Conservation (phyloP, 2,329 filamentous ascomycete genomes). For the Exophiala spinifera region DNA sequence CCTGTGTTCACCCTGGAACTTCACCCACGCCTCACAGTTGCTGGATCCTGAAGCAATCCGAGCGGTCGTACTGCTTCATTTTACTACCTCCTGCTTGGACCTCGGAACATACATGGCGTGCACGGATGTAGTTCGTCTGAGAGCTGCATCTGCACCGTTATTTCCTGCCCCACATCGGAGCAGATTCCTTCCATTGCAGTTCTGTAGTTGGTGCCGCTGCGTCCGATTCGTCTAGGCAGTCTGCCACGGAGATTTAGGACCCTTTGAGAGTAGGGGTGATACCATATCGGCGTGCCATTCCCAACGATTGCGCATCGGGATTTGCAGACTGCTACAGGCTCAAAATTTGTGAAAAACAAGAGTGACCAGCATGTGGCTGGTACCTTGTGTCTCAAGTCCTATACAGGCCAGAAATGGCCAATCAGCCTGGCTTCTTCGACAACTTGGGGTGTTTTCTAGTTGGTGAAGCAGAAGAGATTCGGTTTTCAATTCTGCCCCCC, state of each 20-base stretch:
- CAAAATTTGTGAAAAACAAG: not conserved
- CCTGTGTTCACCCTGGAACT: conserved; percentile 71
- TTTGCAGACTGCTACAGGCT: too few relatives aligned
- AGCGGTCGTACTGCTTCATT: not conserved
- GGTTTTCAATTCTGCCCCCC: conserved; percentile 10
- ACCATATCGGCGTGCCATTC: too few relatives aligned
- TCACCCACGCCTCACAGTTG: conserved; percentile 34
- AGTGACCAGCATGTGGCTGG: not conserved
- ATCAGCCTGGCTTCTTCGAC: conserved; percentile 30
- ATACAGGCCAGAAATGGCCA: conserved; percentile 15
- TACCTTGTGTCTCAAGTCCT: conserved; percentile 15
- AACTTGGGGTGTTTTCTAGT: conserved; percentile 2
- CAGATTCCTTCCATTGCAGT: too few relatives aligned
- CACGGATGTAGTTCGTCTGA: too few relatives aligned
- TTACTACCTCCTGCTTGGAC: not conserved
- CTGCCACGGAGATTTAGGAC: too few relatives aligned
- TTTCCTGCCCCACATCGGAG: too few relatives aligned
- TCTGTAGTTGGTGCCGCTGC: too few relatives aligned
- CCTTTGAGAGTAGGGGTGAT: too few relatives aligned
- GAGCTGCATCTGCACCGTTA: too few relatives aligned
- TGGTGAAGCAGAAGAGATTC: conserved; percentile 6
- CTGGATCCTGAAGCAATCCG: not conserved
- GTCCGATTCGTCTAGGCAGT: too few relatives aligned
- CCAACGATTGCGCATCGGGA: too few relatives aligned
- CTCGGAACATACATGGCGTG: not conserved